Percentiles rank a stretch among this genome's conserved stretches.
phyloP scores from a whole-genome alignment of 495 filamentous ascomycete species.

The Aspergillus hancockii region DNA sequence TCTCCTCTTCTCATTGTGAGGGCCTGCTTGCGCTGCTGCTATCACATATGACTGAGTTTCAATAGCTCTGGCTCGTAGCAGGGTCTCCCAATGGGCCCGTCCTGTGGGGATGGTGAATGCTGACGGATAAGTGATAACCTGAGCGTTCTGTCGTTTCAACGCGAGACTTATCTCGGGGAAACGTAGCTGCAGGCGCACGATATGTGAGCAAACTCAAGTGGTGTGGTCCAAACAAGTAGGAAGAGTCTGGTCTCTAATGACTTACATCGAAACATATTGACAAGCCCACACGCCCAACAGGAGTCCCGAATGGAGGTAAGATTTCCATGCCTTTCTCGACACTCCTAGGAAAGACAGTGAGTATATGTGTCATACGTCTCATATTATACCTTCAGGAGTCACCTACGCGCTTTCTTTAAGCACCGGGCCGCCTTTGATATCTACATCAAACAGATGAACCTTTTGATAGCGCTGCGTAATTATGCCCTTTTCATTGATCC shows the following conservation, averaged over 20 bases:
- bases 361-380: no score
- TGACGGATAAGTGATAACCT: conserved; percentile 83
- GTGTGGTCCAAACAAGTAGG: not conserved
- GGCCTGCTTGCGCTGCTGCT: conserved; percentile 81
- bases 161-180: conserved; percentile 77
- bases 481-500: conserved; percentile 65
- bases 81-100: conserved; percentile 76
- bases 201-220: not conserved
- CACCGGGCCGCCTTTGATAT: conserved; percentile 60
- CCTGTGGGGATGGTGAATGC: conserved; percentile 92
- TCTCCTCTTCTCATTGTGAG: conserved; percentile 73
- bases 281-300: conserved; percentile 72
- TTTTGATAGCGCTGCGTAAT: conserved; percentile 74
- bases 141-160: conserved; percentile 65
- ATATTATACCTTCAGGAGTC: conserved; percentile 1
- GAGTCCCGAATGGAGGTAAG: conserved; percentile 67
- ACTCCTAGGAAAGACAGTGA: conserved; percentile 33
- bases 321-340: conserved; percentile 63
- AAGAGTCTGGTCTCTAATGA: conserved; percentile 2
- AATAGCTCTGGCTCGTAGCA: conserved; percentile 81
- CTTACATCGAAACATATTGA: conserved; percentile 87
- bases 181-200: conserved; percentile 49
- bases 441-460: conserved; percentile 74
- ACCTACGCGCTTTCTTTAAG: conserved; percentile 61
- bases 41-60: conserved; percentile 88